These are phyloP conservation scores for Pyropia yezoensis DNA, from an alignment of 23 red algal genomes.

Conservation along the genomic window DNA sequence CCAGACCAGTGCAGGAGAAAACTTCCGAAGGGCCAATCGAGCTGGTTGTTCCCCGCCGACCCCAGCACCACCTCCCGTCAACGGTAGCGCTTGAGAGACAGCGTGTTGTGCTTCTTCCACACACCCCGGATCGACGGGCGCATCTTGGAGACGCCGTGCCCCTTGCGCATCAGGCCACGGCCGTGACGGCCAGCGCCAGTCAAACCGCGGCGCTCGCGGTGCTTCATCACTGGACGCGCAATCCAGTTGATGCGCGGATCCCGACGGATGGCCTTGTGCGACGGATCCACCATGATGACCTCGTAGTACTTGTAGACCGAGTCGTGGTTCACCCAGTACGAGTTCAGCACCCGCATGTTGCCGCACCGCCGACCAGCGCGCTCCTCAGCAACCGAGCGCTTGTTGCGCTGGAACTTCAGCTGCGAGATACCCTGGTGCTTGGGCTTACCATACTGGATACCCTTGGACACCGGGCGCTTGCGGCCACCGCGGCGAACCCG, in stretches of 20 bases:
- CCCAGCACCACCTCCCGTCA: constrained; percentile 2
- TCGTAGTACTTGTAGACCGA: constrained; percentile 97
- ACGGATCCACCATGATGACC: constrained; percentile 89
- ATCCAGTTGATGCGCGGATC: constrained; percentile 91
- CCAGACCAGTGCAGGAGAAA: no score
- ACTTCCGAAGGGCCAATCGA: no score
- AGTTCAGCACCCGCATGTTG: constrained; percentile 97
- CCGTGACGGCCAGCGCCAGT: constrained; percentile 72
- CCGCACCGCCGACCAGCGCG: constrained; percentile 81
- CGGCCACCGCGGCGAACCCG: constrained; percentile 91
- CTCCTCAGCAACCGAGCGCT: constrained; percentile 95
- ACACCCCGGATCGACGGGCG: constrained; percentile 71
- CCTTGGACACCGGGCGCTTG: constrained; percentile 93
- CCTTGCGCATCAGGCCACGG: constrained; percentile 70
- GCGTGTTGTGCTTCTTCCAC: constrained; percentile 90
- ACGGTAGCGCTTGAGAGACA: constrained; percentile 81
- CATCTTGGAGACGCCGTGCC: constrained; percentile 61
- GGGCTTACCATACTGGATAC: constrained; percentile 98
- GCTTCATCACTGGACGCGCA: constrained; percentile 77
- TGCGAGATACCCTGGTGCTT: constrained; percentile 98
- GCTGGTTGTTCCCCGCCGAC: no score
- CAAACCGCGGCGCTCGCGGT: constrained; percentile 87
- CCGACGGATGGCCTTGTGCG: constrained; percentile 81
- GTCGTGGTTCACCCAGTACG: constrained; percentile 98
- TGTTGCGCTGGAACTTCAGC: constrained; percentile 94